Conservation (phyloP, 208 protist species). For the Histomonas meleagridis region DNA sequence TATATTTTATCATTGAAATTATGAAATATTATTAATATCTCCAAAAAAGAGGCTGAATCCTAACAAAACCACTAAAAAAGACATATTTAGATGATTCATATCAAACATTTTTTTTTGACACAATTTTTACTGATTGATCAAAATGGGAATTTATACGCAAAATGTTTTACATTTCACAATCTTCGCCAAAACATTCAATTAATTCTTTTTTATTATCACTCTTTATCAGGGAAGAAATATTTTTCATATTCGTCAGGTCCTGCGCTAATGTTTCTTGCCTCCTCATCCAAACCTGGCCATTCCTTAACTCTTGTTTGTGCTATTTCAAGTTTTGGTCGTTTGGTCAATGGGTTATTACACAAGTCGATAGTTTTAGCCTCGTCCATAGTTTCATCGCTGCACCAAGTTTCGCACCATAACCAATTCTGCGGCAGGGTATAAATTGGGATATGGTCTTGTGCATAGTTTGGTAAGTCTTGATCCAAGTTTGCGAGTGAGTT, state of each 20-base stretch:
- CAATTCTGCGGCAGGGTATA: conserved; percentile 57
- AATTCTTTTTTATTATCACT: too few relatives aligned
- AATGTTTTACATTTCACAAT: too few relatives aligned
- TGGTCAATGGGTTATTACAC: conserved; percentile 62
- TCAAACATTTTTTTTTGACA: too few relatives aligned
- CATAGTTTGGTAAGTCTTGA: conserved; percentile 59
- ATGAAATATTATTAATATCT: too few relatives aligned
- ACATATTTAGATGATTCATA: too few relatives aligned
- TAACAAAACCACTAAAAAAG: too few relatives aligned
- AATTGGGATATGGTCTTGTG: conserved; percentile 53
- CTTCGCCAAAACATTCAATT: too few relatives aligned
- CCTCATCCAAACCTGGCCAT: not conserved
- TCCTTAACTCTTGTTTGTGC: not conserved
- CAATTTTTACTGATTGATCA: too few relatives aligned
- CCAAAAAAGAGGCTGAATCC: too few relatives aligned
- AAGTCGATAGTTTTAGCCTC: conserved; percentile 59
- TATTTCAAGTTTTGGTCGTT: conserved; percentile 55
- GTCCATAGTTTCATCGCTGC: conserved; percentile 43
- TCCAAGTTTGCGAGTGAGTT: conserved; percentile 49
- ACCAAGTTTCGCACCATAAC: conserved; percentile 61
- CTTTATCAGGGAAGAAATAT: too few relatives aligned
- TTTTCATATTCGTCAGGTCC: not conserved
- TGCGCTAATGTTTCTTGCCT: not conserved
- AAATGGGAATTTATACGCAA: too few relatives aligned
- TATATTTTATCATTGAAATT: too few relatives aligned